Conservation (phyloP, 306 rosid species). For the Arachis hypogaea region DNA sequence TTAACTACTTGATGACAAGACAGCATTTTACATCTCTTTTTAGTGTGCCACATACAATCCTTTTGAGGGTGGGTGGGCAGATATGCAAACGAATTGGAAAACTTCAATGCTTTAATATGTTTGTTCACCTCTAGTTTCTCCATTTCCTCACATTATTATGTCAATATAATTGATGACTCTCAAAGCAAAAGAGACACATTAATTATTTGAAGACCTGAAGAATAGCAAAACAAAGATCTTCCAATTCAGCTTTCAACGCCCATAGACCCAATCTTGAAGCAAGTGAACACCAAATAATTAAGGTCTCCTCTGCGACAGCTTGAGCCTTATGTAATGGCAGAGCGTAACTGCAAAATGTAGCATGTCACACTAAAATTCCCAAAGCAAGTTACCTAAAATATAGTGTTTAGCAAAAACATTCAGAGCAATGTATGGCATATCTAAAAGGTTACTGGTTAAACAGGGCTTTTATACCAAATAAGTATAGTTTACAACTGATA, state of each 20-base stretch:
- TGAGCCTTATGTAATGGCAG: slow-evolving; percentile 83
- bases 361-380: slow-evolving; percentile 35
- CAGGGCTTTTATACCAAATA: slow-evolving; percentile 10
- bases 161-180: slow-evolving; percentile 17
- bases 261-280: slow-evolving; percentile 97
- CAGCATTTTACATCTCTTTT: slow-evolving; percentile 17
- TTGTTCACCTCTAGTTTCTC: slow-evolving; percentile 14
- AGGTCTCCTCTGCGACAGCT: slow-evolving; percentile 95
- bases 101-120: slow-evolving; percentile 15
- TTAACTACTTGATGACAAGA: slow-evolving; percentile 16
- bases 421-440: neutral
- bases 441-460: slow-evolving; percentile 22
- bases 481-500: slow-evolving; percentile 14
- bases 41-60: slow-evolving; percentile 16
- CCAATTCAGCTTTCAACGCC: slow-evolving; percentile 94
- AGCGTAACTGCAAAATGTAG: slow-evolving; percentile 66
- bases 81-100: slow-evolving; percentile 13
- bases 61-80: slow-evolving; percentile 16
- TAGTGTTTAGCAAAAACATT: slow-evolving; percentile 35
- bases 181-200: slow-evolving; percentile 37
- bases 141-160: slow-evolving; percentile 31
- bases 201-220: slow-evolving; percentile 68
- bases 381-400: slow-evolving; percentile 25
- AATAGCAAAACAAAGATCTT: slow-evolving; percentile 95
- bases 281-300: slow-evolving; percentile 94